Evolutionary conservation across 345 rosid genomes (phyloP).

Genomic region (Lenwebbia sp.): DNA sequence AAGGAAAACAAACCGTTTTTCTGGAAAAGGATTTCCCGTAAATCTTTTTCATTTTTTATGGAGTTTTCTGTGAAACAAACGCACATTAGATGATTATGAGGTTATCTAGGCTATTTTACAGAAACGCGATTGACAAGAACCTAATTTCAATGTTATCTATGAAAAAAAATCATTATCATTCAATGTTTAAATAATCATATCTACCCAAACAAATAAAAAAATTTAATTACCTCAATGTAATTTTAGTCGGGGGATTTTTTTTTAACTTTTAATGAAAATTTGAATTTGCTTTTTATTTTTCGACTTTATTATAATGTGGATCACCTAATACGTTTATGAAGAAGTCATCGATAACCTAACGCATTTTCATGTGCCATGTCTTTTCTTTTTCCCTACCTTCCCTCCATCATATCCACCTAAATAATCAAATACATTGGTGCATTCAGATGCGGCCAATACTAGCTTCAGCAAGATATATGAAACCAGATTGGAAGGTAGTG

Average conservation of each 20-base stretch:
- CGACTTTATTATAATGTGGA: background rate
- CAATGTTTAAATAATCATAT: background rate
- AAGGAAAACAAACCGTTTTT: too few relatives aligned
- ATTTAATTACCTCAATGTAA: background rate
- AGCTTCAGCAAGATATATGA: background rate
- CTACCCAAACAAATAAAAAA: background rate
- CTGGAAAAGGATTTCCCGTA: too few relatives aligned
- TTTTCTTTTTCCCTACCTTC: background rate
- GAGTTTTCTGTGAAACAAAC: too few relatives aligned
- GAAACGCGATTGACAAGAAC: background rate
- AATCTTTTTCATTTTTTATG: too few relatives aligned
- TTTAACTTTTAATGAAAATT: background rate
- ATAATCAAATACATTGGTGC: background rate
- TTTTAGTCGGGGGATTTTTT: background rate
- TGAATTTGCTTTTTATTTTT: background rate
- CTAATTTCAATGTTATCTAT: background rate
- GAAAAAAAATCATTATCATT: background rate
- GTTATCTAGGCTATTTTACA: background rate
- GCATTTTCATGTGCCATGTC: background rate
- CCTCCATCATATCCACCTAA: background rate
- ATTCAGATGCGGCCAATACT: background rate
- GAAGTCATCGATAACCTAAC: background rate
- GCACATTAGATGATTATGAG: fast-evolving
- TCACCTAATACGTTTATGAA: background rate
- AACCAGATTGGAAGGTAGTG: background rate